These are phyloP conservation scores for Laburnicola sp. DNA, from an alignment of 2,329 filamentous ascomycete genomes.

Conservation along the genomic window DNA sequence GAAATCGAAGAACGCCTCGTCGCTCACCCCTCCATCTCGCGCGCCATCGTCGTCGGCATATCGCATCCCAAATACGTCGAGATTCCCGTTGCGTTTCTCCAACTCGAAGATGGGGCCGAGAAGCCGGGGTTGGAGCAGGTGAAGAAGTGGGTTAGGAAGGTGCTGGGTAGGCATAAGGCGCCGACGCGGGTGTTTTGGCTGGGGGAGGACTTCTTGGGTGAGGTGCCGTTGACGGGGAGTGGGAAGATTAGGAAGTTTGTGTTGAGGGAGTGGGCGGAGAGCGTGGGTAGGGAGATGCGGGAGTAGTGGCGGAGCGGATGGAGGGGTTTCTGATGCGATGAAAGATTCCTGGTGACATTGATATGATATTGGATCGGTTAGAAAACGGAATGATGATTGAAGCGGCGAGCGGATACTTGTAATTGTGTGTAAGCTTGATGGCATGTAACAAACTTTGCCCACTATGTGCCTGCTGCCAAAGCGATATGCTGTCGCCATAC, in stretches of 20 bases:
- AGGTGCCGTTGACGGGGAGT: constrained; percentile 49
- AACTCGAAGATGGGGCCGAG: constrained; percentile 23
- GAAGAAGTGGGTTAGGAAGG: constrained; percentile 43
- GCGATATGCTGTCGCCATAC: too few species aligned
- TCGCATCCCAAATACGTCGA: constrained; percentile 73
- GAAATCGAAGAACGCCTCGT: constrained; percentile 76
- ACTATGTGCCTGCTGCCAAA: too few species aligned
- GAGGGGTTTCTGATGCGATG: too few species aligned
- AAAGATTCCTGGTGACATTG: too few species aligned
- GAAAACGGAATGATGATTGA: too few species aligned
- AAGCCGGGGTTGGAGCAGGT: constrained; percentile 40
- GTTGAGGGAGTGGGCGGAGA: constrained; percentile 34
- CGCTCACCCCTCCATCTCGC: constrained; percentile 62
- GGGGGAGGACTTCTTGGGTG: constrained; percentile 52
- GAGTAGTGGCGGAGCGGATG: too few species aligned
- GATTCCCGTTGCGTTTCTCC: constrained; percentile 68
- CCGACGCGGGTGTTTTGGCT: constrained; percentile 77
- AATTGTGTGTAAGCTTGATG: too few species aligned
- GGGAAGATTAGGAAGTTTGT: constrained; percentile 53
- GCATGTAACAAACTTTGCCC: too few species aligned
- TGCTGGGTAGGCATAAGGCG: constrained; percentile 53
- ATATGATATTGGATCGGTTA: too few species aligned
- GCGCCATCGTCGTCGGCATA: constrained; percentile 71
- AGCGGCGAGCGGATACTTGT: too few species aligned
- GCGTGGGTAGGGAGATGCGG: constrained; percentile 12